A percentile compares a stretch with the other conserved stretches of the same genome.
These are phyloP conservation scores for Sanghuangporus sanghuang DNA, from an alignment of 1,284 basidiomycete species.

Conservation along the genomic window DNA sequence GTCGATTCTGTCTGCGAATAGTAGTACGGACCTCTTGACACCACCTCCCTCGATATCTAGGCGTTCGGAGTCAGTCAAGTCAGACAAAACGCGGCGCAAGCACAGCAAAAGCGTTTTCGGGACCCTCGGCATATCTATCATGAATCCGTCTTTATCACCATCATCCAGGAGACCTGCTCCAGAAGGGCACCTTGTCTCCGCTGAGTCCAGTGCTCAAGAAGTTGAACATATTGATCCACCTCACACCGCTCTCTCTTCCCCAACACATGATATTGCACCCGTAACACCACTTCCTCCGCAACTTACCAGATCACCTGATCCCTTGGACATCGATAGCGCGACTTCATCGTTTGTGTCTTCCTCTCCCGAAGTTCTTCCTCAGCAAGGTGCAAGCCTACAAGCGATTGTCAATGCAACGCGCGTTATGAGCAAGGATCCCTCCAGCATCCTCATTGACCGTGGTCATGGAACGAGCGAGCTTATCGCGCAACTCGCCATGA, in stretches of 20 bases:
- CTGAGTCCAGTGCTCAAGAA: slow-evolving; percentile 15
- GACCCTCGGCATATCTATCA: slow-evolving; percentile 60
- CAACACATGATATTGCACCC: slow-evolving; percentile 21
- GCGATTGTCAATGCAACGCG: slow-evolving; percentile 84
- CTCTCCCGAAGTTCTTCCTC: slow-evolving; percentile 13
- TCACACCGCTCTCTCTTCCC: slow-evolving; percentile 32
- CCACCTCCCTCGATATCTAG: slow-evolving; percentile 14
- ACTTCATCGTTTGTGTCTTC: slow-evolving; percentile 8
- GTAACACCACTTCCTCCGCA: slow-evolving; percentile 21
- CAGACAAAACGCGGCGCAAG: slow-evolving; percentile 32
- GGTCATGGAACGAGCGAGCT: slow-evolving; percentile 57
- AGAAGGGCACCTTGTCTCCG: slow-evolving; percentile 10
- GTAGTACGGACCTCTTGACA: background rate
- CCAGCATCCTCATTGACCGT: slow-evolving; percentile 67
- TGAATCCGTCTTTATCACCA: slow-evolving; percentile 40
- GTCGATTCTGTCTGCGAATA: background rate
- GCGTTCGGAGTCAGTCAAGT: slow-evolving; percentile 18
- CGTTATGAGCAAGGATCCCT: slow-evolving; percentile 78
- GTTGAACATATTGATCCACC: slow-evolving; percentile 26
- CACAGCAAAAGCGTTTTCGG: slow-evolving; percentile 62
- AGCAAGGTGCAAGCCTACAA: slow-evolving; percentile 60
- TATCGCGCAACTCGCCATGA: slow-evolving; percentile 62
- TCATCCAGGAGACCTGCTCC: slow-evolving; percentile 28
- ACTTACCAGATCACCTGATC: slow-evolving; percentile 16
- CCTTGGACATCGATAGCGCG: slow-evolving; percentile 20